Conservation (phyloP, 2,329 filamentous ascomycete genomes). For the Colletotrichum cereale region DNA sequence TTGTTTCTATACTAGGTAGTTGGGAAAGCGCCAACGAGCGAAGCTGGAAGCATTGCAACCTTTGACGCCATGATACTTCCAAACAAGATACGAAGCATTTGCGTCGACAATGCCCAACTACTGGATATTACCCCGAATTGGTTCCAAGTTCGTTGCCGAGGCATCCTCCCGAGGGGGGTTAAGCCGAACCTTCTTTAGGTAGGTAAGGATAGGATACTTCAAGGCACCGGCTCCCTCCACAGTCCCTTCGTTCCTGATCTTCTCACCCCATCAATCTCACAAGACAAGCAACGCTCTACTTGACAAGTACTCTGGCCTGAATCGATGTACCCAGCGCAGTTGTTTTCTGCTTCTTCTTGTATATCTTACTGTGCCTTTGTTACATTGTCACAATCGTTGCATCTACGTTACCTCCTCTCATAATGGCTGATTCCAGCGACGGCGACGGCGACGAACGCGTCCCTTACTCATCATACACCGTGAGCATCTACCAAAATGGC, state of each 20-base stretch:
- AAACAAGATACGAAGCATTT: neutral
- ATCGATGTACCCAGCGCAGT: neutral
- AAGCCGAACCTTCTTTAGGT: neutral
- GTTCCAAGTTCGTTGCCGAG: constrained; percentile 24
- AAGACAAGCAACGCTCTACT: no score
- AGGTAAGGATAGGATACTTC: neutral
- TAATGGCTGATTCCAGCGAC: constrained; percentile 41
- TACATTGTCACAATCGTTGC: neutral
- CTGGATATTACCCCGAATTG: constrained; percentile 2
- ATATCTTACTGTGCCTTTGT: neutral
- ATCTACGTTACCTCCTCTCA: neutral
- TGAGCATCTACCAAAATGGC: constrained; percentile 64
- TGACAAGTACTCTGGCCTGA: neutral
- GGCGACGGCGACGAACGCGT: constrained; percentile 36
- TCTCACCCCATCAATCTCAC: neutral
- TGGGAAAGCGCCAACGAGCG: no score
- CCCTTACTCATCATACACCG: constrained; percentile 59
- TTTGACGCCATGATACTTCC: neutral
- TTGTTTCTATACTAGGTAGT: neutral
- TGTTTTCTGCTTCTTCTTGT: neutral
- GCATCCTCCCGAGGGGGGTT: neutral
- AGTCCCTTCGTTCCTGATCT: neutral
- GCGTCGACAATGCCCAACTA: neutral
- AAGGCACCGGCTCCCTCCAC: neutral
- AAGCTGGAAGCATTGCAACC: neutral